Conservation (phyloP, 2,329 filamentous ascomycete genomes). For the Hypoxylon sp. region DNA sequence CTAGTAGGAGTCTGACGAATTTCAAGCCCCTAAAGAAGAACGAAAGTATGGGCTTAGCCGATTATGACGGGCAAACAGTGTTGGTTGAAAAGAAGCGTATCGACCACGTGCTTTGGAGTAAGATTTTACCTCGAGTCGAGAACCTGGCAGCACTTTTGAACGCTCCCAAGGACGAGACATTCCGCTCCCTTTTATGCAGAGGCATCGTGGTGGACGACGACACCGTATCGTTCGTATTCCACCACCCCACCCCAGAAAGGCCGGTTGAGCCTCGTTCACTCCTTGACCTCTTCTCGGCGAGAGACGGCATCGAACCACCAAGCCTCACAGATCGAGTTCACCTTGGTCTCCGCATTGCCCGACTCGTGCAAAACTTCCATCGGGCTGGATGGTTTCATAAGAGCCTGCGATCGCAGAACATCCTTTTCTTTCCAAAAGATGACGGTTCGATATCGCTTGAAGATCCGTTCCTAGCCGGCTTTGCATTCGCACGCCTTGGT, state of each 20-base stretch:
- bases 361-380: slow-evolving; percentile 12
- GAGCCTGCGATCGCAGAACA: slow-evolving; percentile 10
- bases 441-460: slow-evolving; percentile 1
- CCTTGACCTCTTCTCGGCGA: slow-evolving; percentile 10
- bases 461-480: not conserved
- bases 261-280: slow-evolving; percentile 7
- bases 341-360: not conserved
- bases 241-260: slow-evolving; percentile 5
- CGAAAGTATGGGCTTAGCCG: slow-evolving; percentile 3
- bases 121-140: slow-evolving; percentile 7
- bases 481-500: slow-evolving; percentile 1
- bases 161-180: slow-evolving; percentile 8
- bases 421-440: not conserved
- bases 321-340: slow-evolving; percentile 6
- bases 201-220: slow-evolving; percentile 2
- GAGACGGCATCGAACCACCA: slow-evolving; percentile 7
- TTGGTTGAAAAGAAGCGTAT: slow-evolving; percentile 2
- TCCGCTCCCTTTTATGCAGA: slow-evolving; percentile 5
- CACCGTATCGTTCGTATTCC: slow-evolving; percentile 1
- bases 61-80: slow-evolving; percentile 3
- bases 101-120: slow-evolving; percentile 1
- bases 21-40: slow-evolving; percentile 9
- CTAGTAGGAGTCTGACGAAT: not conserved
- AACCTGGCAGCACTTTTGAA: slow-evolving; percentile 9
- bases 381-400: slow-evolving; percentile 7